Conservation (phyloP, 106 monocot species). For the Allium sativum region DNA sequence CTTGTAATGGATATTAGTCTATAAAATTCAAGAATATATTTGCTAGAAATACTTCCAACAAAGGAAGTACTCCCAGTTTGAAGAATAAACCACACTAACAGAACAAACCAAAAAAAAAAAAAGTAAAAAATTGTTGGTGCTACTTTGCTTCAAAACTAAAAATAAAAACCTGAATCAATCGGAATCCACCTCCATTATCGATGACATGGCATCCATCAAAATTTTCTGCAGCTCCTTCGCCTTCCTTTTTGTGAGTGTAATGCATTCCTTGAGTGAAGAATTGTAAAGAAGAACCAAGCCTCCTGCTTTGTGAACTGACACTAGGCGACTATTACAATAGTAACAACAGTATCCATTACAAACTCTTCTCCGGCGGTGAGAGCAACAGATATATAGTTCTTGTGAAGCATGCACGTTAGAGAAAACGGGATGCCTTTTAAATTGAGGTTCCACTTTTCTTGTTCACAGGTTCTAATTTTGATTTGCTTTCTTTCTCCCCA, state of each 20-base stretch:
- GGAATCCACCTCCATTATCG: constrained; percentile 47
- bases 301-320: constrained; percentile 72
- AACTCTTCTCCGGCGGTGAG: constrained; percentile 87
- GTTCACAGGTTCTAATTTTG: constrained; percentile 57
- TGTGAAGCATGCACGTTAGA: constrained; percentile 71
- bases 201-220: constrained; percentile 43
- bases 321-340: constrained; percentile 50
- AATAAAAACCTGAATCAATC: constrained; percentile 7
- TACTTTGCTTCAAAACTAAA: no score
- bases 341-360: constrained; percentile 68
- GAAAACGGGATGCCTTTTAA: constrained; percentile 56
- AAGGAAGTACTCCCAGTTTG: no score
- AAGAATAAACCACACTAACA: no score
- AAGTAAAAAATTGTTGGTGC: no score
- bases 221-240: constrained; percentile 42
- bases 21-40: no score
- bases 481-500: constrained; percentile 34
- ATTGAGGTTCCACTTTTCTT: constrained; percentile 76
- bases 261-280: constrained; percentile 58
- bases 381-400: constrained; percentile 64
- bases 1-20: no score
- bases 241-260: constrained; percentile 34
- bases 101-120: no score
- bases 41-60: no score
- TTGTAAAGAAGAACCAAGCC: constrained; percentile 46